phyloP scores from a whole-genome alignment of 257 asterid species.

The Nicotiana attenuata region DNA sequence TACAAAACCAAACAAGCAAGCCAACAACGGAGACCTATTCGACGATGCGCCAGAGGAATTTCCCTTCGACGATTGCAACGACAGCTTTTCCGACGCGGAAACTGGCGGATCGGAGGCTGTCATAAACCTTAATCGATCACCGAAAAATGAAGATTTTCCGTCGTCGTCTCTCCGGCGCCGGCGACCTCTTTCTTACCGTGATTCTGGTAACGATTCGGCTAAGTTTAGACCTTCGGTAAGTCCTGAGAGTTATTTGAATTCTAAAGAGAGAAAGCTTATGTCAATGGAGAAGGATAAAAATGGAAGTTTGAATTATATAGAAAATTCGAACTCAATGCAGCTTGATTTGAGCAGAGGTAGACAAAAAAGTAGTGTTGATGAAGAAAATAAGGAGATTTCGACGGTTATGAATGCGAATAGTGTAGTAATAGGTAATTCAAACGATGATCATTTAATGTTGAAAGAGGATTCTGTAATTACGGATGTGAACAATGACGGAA shows the following conservation, averaged over 20 bases:
- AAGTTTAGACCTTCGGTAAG: conserved; percentile 25
- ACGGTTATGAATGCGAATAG: not conserved
- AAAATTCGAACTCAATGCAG: conserved; percentile 9
- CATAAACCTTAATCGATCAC: conserved; percentile 11
- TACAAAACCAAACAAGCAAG: conserved; percentile 16
- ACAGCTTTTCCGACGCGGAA: conserved; percentile 20
- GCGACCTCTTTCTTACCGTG: conserved; percentile 18
- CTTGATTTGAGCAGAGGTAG: conserved; percentile 18
- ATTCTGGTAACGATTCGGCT: conserved; percentile 19
- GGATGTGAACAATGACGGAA: conserved; percentile 17
- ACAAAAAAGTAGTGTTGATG: conserved; percentile 7
- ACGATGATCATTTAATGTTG: not conserved
- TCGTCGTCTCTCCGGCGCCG: conserved; percentile 41
- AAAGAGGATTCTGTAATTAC: conserved; percentile 27
- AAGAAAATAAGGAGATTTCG: conserved; percentile 22
- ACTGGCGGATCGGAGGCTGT: conserved; percentile 17
- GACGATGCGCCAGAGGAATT: conserved; percentile 52
- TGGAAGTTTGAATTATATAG: not conserved
- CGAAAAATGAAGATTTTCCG: conserved; percentile 21
- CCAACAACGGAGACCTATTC: conserved; percentile 32
- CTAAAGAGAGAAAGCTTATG: conserved; percentile 20
- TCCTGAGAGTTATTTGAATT: conserved; percentile 22
- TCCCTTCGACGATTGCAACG: conserved; percentile 41
- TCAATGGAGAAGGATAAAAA: conserved; percentile 21
- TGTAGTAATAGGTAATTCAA: not conserved